Evolutionary conservation across 306 rosid species (phyloP), one percentile per base, ranked within the genome.

Genomic region (Phaseolus lunatus): DNA sequence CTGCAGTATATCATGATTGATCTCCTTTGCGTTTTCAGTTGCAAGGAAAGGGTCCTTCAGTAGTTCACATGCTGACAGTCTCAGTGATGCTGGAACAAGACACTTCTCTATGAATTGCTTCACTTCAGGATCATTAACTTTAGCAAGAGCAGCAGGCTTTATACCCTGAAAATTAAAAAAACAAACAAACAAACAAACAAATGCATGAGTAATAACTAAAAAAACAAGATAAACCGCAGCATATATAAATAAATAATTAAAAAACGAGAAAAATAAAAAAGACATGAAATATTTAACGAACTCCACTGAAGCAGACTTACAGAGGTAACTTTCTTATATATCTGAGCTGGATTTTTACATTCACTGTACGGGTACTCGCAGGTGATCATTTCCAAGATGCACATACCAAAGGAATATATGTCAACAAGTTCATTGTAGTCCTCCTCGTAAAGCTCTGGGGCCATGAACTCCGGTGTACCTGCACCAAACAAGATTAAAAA

Each of bases 401-500:
- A 92, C 98, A 95, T 83, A 72, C 98, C 98, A 77, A 95, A 95
- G 82, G 98, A 92, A 88, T 92, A 95, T 58, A 92, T 79, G 84
- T 95, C 98, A n/a, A 89, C 96, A 62, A 92, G 94, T 84, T 90
- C 97, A 78, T 90, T 86, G 43, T 95, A 95, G 64, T 95, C 95
- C 78, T 92, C 98, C 1, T 95, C 98, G 31, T 95, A 95, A 67
- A 95, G 97, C 88, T 95, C 98, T 0, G 98, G 98, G 49, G 97
- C 98, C 98, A 94, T 94, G 83, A 94, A 94, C 76, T 94, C 98
- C 0, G 96, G 98, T 16, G 98, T 92, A 50, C 98, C 96, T 92
- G 85, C n/a, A 41, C 73, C 68, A 20, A 56, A 78, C 66, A 3
- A 50, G 26, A 33, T 71, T 1, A 0, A 37, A 70, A 31, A 62